Percentiles rank a stretch among this genome's conserved stretches.
Evolutionary conservation across 805 yeast genomes (phyloP).

Genomic region (Monosporozyma servazzii): DNA sequence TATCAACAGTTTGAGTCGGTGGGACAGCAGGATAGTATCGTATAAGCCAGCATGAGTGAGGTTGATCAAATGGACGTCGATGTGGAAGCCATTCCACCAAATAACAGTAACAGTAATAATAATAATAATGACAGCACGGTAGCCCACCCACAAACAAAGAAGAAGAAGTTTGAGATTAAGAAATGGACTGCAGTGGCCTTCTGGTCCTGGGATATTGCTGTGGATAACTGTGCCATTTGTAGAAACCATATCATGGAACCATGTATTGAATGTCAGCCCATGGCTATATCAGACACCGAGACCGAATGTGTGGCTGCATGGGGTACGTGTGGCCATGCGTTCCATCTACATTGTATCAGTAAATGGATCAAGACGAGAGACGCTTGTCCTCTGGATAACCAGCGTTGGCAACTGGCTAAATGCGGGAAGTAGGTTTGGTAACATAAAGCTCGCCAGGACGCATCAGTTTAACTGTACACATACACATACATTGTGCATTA

Average conservation of each 20-base stretch:
- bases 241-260: conserved; percentile 97
- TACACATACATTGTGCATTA: background rate
- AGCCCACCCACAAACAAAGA: too few relatives aligned
- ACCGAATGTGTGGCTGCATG: conserved; percentile 91
- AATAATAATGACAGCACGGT: too few relatives aligned
- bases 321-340: conserved; percentile 97
- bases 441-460: background rate
- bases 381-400: conserved; percentile 92
- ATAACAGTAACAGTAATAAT: background rate
- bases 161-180: conserved; percentile 82
- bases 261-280: conserved; percentile 93
- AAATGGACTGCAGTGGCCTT: conserved; percentile 99
- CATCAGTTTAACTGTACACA: background rate
- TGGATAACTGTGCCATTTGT: conserved; percentile 96
- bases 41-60: conserved; percentile 14
- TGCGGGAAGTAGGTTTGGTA: conserved; percentile 46
- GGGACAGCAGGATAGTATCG: too few relatives aligned
- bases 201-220: conserved; percentile 98
- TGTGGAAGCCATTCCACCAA: conserved; percentile 7
- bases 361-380: conserved; percentile 93
- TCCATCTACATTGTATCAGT: conserved; percentile 92
- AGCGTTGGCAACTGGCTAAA: conserved; percentile 74
- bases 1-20: too few relatives aligned
- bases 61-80: conserved; percentile 22
- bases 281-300: conserved; percentile 47